phyloP scores from a whole-genome alignment of 495 filamentous ascomycete species.

The Neurospora africana region DNA sequence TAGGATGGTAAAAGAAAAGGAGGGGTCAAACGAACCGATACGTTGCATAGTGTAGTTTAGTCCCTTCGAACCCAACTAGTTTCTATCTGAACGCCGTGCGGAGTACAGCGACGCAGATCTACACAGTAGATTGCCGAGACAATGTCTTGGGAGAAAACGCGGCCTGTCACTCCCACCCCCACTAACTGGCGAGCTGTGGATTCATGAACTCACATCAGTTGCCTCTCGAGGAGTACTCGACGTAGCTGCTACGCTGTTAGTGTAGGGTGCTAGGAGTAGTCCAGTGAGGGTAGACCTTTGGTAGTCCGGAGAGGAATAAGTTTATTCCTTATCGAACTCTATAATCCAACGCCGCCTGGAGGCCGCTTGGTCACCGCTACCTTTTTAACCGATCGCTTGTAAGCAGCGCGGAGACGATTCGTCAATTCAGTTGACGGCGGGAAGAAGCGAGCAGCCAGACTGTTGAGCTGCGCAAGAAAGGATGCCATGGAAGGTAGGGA shows the following conservation, averaged over 20 bases:
- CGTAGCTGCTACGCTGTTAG: background rate
- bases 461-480: background rate
- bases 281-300: background rate
- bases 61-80: background rate
- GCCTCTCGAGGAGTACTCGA: background rate
- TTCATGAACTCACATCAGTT: background rate
- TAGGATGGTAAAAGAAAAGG: background rate
- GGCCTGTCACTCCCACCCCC: background rate
- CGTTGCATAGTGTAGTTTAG: too few relatives aligned
- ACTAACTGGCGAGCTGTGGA: background rate
- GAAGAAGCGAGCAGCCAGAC: background rate
- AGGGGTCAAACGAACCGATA: too few relatives aligned
- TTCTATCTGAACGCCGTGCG: background rate
- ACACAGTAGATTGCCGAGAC: background rate
- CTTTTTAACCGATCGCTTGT: background rate
- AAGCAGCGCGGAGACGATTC: background rate
- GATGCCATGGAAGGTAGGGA: background rate
- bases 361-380: background rate
- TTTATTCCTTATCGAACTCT: background rate
- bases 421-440: background rate
- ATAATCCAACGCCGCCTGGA: background rate
- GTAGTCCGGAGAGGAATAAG: background rate
- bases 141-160: background rate
- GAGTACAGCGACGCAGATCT: background rate
- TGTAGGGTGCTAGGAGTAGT: background rate